Evolutionary conservation across 2,329 filamentous ascomycete genomes (phyloP).

Genomic region (Trichoderma oligosporum): DNA sequence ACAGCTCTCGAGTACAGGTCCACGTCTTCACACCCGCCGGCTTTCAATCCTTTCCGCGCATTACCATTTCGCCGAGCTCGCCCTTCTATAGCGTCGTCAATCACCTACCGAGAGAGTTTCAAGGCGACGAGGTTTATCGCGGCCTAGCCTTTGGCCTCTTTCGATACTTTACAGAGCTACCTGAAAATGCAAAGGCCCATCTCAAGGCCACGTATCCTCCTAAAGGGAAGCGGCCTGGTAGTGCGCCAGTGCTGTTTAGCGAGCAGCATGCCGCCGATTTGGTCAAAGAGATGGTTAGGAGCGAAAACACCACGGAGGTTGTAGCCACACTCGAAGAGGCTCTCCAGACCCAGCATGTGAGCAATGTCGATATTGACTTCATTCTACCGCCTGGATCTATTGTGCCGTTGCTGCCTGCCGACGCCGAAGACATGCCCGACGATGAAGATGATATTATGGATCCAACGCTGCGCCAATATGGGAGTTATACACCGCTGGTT

Average conservation of each 20-base stretch:
- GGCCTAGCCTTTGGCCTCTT: conserved; percentile 87
- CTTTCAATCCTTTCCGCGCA: conserved; percentile 81
- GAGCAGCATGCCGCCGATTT: conserved; percentile 92
- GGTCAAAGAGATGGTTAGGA: conserved; percentile 76
- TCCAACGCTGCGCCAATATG: conserved; percentile 66
- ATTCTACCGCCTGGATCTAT: conserved; percentile 77
- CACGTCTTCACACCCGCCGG: conserved; percentile 89
- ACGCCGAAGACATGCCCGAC: conserved; percentile 56
- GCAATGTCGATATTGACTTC: conserved; percentile 83
- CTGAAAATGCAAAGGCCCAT: conserved; percentile 68
- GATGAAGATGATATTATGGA: conserved; percentile 65
- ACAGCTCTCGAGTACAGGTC: conserved; percentile 89
- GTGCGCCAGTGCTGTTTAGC: conserved; percentile 69
- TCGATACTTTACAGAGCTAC: conserved; percentile 90
- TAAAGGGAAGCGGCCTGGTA: conserved; percentile 55
- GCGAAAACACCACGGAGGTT: conserved; percentile 71
- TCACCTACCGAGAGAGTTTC: conserved; percentile 85
- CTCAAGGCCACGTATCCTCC: conserved; percentile 59
- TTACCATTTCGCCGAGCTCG: conserved; percentile 90
- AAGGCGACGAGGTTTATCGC: conserved; percentile 89
- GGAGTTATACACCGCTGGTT: conserved; percentile 71
- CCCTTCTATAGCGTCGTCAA: conserved; percentile 87
- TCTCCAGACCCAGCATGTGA: conserved; percentile 75
- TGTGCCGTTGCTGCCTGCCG: conserved; percentile 57
- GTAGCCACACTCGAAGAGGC: conserved; percentile 70